Conservation (phyloP, 1,139 yeast species). For the Candida frijolesensis region DNA sequence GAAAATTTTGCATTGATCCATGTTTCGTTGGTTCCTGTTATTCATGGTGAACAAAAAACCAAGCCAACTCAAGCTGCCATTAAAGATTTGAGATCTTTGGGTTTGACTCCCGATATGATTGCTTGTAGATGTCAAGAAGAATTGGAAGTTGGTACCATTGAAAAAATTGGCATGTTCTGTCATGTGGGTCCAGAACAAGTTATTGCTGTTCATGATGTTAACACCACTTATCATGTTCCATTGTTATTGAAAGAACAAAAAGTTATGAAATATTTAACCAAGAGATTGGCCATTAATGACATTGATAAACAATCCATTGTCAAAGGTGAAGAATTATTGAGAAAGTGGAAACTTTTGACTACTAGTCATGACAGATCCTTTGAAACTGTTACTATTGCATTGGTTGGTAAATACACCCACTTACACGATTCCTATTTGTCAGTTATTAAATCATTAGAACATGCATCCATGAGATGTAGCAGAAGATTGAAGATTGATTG, state of each 20-base stretch:
- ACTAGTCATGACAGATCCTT: conserved; percentile 75
- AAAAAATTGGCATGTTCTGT: conserved; percentile 97
- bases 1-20: conserved; percentile 95
- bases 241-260: conserved; percentile 84
- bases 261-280: conserved; percentile 71
- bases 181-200: conserved; percentile 98
- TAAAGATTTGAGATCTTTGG: conserved; percentile 92
- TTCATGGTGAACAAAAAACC: conserved; percentile 98
- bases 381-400: conserved; percentile 89
- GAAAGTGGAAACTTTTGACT: conserved; percentile 81
- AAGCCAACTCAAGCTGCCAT: conserved; percentile 99
- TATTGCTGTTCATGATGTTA: conserved; percentile 94
- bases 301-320: conserved; percentile 56
- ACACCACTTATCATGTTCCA: conserved; percentile 97
- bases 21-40: conserved; percentile 95
- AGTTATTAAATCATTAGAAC: conserved; percentile 94
- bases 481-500: conserved; percentile 85
- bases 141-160: conserved; percentile 81
- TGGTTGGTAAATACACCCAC: conserved; percentile 96
- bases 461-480: conserved; percentile 86
- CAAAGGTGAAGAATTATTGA: conserved; percentile 70
- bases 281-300: conserved; percentile 65
- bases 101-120: conserved; percentile 93
- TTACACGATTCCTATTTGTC: conserved; percentile 94
- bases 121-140: conserved; percentile 95